These are phyloP conservation scores for Diplotaxis tenuifolia DNA, from an alignment of 345 rosid species.

Conservation along the genomic window DNA sequence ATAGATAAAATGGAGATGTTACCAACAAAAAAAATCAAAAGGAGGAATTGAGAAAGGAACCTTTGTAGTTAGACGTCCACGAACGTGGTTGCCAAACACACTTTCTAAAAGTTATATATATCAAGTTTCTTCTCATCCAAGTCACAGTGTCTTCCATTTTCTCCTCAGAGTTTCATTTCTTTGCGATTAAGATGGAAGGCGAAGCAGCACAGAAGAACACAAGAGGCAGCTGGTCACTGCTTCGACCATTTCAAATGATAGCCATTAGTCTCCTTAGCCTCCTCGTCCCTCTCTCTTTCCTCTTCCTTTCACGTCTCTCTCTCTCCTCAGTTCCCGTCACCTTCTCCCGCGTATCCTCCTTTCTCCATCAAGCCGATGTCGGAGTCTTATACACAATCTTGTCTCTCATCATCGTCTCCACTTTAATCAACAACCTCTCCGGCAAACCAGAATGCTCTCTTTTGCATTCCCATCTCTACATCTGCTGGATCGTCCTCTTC, in stretches of 20 bases:
- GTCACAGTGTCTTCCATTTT: constrained; percentile 16
- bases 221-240: constrained; percentile 15
- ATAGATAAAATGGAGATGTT: no score
- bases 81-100: constrained; percentile 41
- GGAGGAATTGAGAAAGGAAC: background rate
- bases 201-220: constrained; percentile 24
- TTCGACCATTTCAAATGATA: constrained; percentile 44
- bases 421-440: constrained; percentile 55
- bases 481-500: constrained; percentile 57
- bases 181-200: constrained; percentile 25
- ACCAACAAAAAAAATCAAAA: no score
- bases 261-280: constrained; percentile 56
- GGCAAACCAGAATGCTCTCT: constrained; percentile 42
- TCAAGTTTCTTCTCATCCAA: constrained; percentile 27
- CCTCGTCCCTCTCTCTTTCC: constrained; percentile 66
- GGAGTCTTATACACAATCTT: constrained; percentile 46
- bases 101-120: constrained; percentile 17
- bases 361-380: constrained; percentile 22
- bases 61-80: constrained; percentile 12
- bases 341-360: background rate
- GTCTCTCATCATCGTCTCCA: constrained; percentile 42
- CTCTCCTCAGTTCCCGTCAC: constrained; percentile 31
- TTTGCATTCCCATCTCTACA: constrained; percentile 40
- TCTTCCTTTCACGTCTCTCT: constrained; percentile 59
- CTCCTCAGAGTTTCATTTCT: background rate